Evolutionary conservation across 768 basidiomycete species (phyloP).

Genomic region (Gelatoporia subvermispora): DNA sequence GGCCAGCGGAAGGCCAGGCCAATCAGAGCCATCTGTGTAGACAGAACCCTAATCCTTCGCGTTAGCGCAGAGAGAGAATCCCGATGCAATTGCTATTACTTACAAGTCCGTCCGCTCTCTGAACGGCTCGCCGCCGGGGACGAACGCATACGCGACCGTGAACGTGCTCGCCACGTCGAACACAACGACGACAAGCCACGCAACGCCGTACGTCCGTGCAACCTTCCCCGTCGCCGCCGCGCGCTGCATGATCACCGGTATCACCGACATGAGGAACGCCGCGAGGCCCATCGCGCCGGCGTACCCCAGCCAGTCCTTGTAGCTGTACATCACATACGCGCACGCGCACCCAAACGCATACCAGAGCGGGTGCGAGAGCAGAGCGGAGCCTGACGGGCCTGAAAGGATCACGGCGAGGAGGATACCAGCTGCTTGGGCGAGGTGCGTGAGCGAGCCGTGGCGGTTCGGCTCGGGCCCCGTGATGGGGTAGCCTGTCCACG

Average conservation of each 20-base stretch:
- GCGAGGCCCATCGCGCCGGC: slow-evolving; percentile 58
- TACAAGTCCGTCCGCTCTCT: slow-evolving; percentile 76
- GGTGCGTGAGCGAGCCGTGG: slow-evolving; percentile 63
- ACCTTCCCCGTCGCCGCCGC: slow-evolving; percentile 34
- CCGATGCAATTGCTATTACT: slow-evolving; percentile 22
- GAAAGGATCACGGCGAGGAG: slow-evolving; percentile 25
- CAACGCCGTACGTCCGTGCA: slow-evolving; percentile 47
- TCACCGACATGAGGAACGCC: slow-evolving; percentile 58
- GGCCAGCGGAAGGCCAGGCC: slow-evolving; percentile 44
- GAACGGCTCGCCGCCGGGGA: slow-evolving; percentile 71
- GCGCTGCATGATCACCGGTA: slow-evolving; percentile 48
- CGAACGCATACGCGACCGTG: slow-evolving; percentile 89
- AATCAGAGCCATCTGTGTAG: slow-evolving; percentile 48
- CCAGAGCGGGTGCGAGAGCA: slow-evolving; percentile 45
- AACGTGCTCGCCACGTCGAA: slow-evolving; percentile 68
- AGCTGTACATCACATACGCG: slow-evolving; percentile 52
- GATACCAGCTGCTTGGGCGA: slow-evolving; percentile 57
- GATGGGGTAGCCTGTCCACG: slow-evolving; percentile 83
- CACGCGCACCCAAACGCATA: slow-evolving; percentile 49
- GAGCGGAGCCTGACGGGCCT: not conserved
- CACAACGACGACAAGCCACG: slow-evolving; percentile 57
- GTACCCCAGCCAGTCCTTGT: slow-evolving; percentile 68
- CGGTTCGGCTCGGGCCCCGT: slow-evolving; percentile 71
- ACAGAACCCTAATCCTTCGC: slow-evolving; percentile 41
- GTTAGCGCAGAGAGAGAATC: not conserved